phyloP scores from a whole-genome alignment of 148 eudicot species.

The Linanthus parryae region DNA sequence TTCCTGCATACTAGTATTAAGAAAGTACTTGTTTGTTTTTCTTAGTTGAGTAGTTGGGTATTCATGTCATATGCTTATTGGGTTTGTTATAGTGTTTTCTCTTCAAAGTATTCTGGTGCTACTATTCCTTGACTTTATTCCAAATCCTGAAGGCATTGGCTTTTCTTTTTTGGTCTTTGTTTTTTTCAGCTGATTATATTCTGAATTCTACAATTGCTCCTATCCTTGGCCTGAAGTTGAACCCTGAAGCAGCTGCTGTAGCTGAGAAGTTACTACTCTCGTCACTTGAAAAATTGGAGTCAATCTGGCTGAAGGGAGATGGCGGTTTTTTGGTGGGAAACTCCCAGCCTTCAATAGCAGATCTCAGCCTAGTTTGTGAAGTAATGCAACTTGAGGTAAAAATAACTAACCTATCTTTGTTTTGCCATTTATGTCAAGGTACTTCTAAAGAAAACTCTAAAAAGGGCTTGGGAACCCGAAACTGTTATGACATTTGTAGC shows the following conservation, averaged over 20 bases:
- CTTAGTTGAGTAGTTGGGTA: too few relatives aligned
- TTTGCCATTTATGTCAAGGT: too few relatives aligned
- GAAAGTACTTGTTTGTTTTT: too few relatives aligned
- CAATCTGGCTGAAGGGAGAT: constrained; percentile 72
- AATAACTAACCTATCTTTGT: too few relatives aligned
- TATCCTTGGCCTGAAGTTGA: constrained; percentile 34
- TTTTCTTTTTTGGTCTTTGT: constrained; percentile 2
- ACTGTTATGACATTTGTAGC: too few relatives aligned
- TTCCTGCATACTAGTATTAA: too few relatives aligned
- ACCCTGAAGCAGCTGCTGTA: constrained; percentile 60
- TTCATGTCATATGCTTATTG: too few relatives aligned
- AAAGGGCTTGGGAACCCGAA: too few relatives aligned
- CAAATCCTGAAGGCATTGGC: too few relatives aligned
- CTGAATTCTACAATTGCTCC: constrained; percentile 49
- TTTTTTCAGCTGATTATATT: constrained; percentile 46
- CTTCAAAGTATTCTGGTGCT: background rate
- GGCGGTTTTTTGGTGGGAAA: constrained; percentile 74
- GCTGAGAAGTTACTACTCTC: constrained; percentile 47
- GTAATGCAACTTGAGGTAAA: constrained; percentile 91
- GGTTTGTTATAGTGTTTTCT: too few relatives aligned
- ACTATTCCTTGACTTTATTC: too few relatives aligned
- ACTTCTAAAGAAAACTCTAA: too few relatives aligned
- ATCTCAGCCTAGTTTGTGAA: constrained; percentile 86
- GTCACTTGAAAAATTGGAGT: constrained; percentile 61
- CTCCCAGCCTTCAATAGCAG: constrained; percentile 79